Evolutionary conservation across 192 early-diverging fungal genomes (phyloP), one percentile per base, ranked within the genome.

Genomic region (Coemansia sp.): DNA sequence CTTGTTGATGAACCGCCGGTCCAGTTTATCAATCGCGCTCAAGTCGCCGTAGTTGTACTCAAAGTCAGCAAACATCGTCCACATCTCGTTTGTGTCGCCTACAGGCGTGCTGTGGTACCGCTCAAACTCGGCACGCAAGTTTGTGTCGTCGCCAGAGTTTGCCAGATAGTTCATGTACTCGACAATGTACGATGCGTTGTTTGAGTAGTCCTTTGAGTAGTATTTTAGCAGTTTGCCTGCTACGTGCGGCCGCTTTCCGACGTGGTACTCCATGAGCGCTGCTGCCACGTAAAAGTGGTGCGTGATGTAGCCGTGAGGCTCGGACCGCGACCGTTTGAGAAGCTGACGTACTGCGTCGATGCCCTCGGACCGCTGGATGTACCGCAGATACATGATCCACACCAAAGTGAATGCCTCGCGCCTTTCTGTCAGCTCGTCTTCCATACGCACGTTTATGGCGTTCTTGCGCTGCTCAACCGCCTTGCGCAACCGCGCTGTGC

Each of bases 231-330:
- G 88, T 60, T 90, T 91, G 32, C 90, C 92, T 1, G 94, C 96
- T 56, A 96, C 85, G 2, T 60, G 70, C 1, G 88, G 72, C 61
- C 94, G 91, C 81, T 96, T 96, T 52, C 86, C 93, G 59, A 89
- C 86, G 67, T 95, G 89, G 72, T 93, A 93, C 75, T 98, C 96
- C 92, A 96, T 92, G 38, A 94, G 65, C 9, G 94, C 96, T 59
- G 88, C 88, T 2, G 92, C 87, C n/a, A 92, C 89, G 75, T 82
- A 94, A n/a, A 96, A 82, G 64, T 96, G 94, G 67, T 92, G 89
- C 5, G 91, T 92, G 41, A 89, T 84, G 45, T 90, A 81, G 2
- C 73, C 74, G 6, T 88, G 83, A 35, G 94, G 93, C 50, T 92
- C 85, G 15, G 89, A 90, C 54, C 87, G 85, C 11, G 84, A 62